phyloP scores from a whole-genome alignment of 2,329 filamentous ascomycete genomes.

The Aureobasidium lini region DNA sequence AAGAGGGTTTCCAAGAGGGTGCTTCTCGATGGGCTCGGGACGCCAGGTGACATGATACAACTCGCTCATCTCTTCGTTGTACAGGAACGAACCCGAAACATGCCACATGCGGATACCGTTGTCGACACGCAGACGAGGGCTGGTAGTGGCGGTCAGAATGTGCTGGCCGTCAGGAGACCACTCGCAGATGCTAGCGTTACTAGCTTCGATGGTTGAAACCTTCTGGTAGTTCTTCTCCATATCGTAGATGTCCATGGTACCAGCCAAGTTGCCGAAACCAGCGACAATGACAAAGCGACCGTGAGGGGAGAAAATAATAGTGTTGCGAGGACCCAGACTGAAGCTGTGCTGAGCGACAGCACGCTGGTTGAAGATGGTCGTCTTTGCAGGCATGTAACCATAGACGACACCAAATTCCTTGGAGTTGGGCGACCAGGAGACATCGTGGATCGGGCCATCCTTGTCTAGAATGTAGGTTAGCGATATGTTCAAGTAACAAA shows the following conservation, averaged over 20 bases:
- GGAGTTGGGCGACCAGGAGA: slow-evolving; percentile 96
- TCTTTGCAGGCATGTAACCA: slow-evolving; percentile 98
- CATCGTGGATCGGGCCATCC: slow-evolving; percentile 95
- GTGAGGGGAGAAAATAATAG: slow-evolving; percentile 87
- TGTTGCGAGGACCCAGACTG: slow-evolving; percentile 82
- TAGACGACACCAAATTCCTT: slow-evolving; percentile 98
- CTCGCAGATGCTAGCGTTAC: slow-evolving; percentile 91
- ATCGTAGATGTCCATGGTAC: slow-evolving; percentile 97
- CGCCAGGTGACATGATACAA: slow-evolving; percentile 85
- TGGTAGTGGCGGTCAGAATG: slow-evolving; percentile 96
- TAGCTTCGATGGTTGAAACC: slow-evolving; percentile 86
- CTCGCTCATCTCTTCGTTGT: slow-evolving; percentile 90
- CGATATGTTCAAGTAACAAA: neutral
- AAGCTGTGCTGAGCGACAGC: slow-evolving; percentile 79
- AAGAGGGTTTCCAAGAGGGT: slow-evolving; percentile 63
- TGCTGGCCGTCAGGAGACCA: slow-evolving; percentile 96
- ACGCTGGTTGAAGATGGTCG: slow-evolving; percentile 91
- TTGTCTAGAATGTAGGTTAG: slow-evolving; percentile 58
- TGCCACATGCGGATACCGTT: slow-evolving; percentile 97
- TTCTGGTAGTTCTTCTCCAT: slow-evolving; percentile 89
- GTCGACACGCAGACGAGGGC: slow-evolving; percentile 87
- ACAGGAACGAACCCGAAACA: slow-evolving; percentile 80
- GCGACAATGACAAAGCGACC: slow-evolving; percentile 90
- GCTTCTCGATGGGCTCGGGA: slow-evolving; percentile 57
- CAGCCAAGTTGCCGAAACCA: slow-evolving; percentile 93